A percentile compares a stretch with the other conserved stretches of the same genome.
Evolutionary conservation across 2,329 filamentous ascomycete species (phyloP).

Genomic region (Chalaropsis ovoidea): DNA sequence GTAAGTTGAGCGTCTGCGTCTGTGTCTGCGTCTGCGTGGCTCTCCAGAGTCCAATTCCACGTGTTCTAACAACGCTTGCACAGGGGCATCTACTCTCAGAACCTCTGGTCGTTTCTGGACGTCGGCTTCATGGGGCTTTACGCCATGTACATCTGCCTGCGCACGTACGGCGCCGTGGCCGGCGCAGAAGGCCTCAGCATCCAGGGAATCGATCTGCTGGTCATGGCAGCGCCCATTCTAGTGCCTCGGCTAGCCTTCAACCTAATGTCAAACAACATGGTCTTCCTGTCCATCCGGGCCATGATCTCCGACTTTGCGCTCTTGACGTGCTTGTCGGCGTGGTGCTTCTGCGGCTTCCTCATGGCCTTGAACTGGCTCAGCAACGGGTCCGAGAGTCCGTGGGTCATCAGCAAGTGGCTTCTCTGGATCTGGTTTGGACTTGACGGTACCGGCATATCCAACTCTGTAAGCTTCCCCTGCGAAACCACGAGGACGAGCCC

Average conservation of each 20-base stretch:
- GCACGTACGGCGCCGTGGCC: conserved; percentile 52
- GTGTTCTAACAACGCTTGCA: conserved; percentile 3
- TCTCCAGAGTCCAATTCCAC: neutral
- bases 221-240: conserved; percentile 66
- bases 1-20: no score
- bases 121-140: conserved; percentile 68
- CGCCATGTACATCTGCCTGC: conserved; percentile 54
- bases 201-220: conserved; percentile 65
- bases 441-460: conserved; percentile 56
- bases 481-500: neutral
- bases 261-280: conserved; percentile 69
- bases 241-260: conserved; percentile 75
- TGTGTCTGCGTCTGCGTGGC: no score
- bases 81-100: conserved; percentile 75
- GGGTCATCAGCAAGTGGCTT: conserved; percentile 75
- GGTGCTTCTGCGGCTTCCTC: conserved; percentile 77
- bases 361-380: conserved; percentile 71
- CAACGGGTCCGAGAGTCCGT: conserved; percentile 43
- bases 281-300: conserved; percentile 68
- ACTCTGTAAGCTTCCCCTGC: conserved; percentile 38
- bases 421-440: conserved; percentile 87
- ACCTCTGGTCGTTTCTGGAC: conserved; percentile 80
- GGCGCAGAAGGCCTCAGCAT: conserved; percentile 43
- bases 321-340: conserved; percentile 61
- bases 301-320: conserved; percentile 84